Evolutionary conservation across 345 rosid genomes (phyloP).

Genomic region (Eucalyptus curtisii): DNA sequence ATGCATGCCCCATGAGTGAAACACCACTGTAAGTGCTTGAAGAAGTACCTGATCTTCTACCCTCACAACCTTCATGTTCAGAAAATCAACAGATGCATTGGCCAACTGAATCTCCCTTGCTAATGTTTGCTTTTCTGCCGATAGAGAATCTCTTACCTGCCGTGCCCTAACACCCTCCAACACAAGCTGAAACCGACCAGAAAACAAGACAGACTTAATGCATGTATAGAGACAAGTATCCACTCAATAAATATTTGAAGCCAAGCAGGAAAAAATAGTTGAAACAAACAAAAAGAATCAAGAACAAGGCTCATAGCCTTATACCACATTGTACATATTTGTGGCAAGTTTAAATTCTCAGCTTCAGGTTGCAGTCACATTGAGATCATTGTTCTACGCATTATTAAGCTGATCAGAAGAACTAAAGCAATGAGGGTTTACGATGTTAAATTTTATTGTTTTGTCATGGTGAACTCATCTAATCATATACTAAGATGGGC

Average conservation of each 20-base stretch:
- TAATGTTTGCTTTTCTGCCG: slow-evolving; percentile 44
- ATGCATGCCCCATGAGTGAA: background rate
- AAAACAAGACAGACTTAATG: background rate
- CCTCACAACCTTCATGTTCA: slow-evolving; percentile 49
- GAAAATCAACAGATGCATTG: slow-evolving; percentile 50
- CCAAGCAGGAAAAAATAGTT: background rate
- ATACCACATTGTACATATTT: background rate
- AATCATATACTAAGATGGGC: background rate
- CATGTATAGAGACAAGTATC: background rate
- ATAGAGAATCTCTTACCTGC: slow-evolving; percentile 55
- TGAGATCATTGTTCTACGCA: background rate
- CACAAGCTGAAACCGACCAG: slow-evolving; percentile 43
- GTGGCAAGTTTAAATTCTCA: background rate
- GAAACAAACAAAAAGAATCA: background rate
- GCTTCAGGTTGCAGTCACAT: background rate
- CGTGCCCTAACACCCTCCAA: slow-evolving; percentile 72
- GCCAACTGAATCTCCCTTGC: slow-evolving; percentile 71
- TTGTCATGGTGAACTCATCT: background rate
- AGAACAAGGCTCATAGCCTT: background rate
- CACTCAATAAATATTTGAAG: background rate
- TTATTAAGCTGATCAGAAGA: background rate
- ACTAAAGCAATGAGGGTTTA: background rate
- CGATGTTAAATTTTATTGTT: background rate
- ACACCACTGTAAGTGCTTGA: background rate
- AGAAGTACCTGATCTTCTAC: slow-evolving; percentile 80